Evolutionary conservation across 768 basidiomycete genomes (phyloP).

Genomic region (Clitopilus hobsonii): DNA sequence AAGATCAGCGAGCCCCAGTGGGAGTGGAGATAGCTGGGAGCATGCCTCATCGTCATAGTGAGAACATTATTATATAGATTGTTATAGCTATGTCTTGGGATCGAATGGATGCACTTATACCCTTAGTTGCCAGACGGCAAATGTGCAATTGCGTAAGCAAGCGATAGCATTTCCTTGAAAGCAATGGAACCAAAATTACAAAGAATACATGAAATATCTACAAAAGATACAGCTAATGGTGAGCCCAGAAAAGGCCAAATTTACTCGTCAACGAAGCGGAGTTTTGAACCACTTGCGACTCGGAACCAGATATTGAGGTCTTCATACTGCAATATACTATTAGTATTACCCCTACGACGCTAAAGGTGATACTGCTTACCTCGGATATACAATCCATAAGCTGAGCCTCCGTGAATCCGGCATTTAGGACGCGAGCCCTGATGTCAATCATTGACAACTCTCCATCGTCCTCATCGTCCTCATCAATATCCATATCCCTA

Average conservation of each 20-base stretch:
- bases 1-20: slow-evolving; percentile 28
- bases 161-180: not conserved
- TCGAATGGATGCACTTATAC: not conserved
- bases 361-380: slow-evolving; percentile 48
- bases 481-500: slow-evolving; percentile 67
- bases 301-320: slow-evolving; percentile 75
- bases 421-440: slow-evolving; percentile 76
- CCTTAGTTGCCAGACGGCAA: not conserved
- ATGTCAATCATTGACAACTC: slow-evolving; percentile 86
- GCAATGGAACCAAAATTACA: slow-evolving; percentile 6
- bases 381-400: slow-evolving; percentile 80
- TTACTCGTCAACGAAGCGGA: slow-evolving; percentile 54
- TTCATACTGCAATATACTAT: slow-evolving; percentile 68
- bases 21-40: slow-evolving; percentile 72
- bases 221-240: not conserved
- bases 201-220: slow-evolving; percentile 2
- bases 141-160: not conserved
- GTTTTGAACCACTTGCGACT: slow-evolving; percentile 77
- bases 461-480: slow-evolving; percentile 60
- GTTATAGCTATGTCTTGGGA: not conserved
- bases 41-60: slow-evolving; percentile 39
- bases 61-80: slow-evolving; percentile 2
- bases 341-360: too few relatives aligned
- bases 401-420: slow-evolving; percentile 89
- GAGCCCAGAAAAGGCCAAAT: slow-evolving; percentile 4